phyloP scores from a whole-genome alignment of 108 stramenopile species.

The Nannochloropsis salina region DNA sequence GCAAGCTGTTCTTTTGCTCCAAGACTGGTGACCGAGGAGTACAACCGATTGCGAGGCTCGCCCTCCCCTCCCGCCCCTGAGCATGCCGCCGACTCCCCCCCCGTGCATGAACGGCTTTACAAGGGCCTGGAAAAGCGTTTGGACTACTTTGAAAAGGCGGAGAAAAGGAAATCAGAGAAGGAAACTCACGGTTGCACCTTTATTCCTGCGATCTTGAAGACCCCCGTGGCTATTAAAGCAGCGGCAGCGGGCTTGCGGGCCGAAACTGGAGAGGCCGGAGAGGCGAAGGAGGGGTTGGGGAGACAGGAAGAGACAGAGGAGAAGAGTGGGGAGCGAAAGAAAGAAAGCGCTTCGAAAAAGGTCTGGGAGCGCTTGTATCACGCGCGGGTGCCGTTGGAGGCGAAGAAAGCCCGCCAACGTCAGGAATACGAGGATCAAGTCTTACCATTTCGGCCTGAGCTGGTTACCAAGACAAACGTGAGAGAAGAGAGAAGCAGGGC shows the following conservation, averaged over 20 bases:
- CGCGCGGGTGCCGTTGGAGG: background rate
- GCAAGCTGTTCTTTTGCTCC: too few species aligned
- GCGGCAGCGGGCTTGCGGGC: background rate
- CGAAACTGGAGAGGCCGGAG: background rate
- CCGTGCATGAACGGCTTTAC: background rate
- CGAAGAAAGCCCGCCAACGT: background rate
- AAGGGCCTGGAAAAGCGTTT: background rate
- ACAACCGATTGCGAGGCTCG: too few species aligned
- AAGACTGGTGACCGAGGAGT: too few species aligned
- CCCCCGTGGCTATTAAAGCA: background rate
- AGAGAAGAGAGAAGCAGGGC: background rate
- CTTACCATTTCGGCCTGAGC: background rate
- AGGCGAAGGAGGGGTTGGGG: background rate
- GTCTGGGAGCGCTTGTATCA: constrained; percentile 3
- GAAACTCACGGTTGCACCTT: background rate
- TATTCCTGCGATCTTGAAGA: background rate
- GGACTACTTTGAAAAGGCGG: background rate
- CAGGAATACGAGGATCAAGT: background rate
- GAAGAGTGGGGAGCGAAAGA: background rate
- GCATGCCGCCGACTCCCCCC: background rate
- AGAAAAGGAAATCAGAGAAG: background rate
- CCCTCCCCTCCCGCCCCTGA: too few species aligned
- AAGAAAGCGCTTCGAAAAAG: background rate
- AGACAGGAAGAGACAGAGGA: constrained; percentile 2
- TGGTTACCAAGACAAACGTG: background rate